Evolutionary conservation across 2,329 filamentous ascomycete species (phyloP), one percentile per base, ranked within the genome.

Genomic region (Fusarium sp.): DNA sequence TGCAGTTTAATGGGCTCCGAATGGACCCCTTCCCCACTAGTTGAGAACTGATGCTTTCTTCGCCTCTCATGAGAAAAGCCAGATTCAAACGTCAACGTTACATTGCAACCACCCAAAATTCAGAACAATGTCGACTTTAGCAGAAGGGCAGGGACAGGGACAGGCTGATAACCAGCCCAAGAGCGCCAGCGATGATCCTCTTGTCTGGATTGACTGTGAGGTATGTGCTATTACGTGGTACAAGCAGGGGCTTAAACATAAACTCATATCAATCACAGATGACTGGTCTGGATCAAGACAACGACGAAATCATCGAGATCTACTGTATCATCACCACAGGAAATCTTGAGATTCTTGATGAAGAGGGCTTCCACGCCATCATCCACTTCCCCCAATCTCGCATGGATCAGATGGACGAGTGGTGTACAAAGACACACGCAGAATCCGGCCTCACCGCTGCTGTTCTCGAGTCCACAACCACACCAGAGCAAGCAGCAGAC

Each of bases 311-410:
- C 74, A 88, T 98, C 75, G 94, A 97, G 74, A 91, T 98, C 58
- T 95, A 91, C 79, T 97, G 94, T 81, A 91, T 96, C 79, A 87
- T 99, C 76, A 99, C 96, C 10, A 91, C 94, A 70, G 86, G 88
- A 52, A 83, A 93, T 63, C 87, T 99, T 20, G 86, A 92, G 58
- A 78, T 96, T 33, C 80, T 97, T 25, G 93, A 97, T 62, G 82
- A 88, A 23, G 78, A 84, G 31, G 95, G 95, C 70, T 97, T 91
- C 84, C 92, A 96, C 74, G 87, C 87, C 27, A 84, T 95, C 43
- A 86, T 99, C 58, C 90, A 95, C 76, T 92, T 92, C 72, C 83
- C 88, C 1, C 83, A 89, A 73, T 83, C 87, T 53, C 86, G 88
- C 40, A 88, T 98, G 72, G 89, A 90, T 74, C 79, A 83, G 74